Percentiles rank a stretch among this genome's conserved stretches.
Conservation (phyloP, 2,329 filamentous ascomycete species). For the Fusarium zealandicum region DNA sequence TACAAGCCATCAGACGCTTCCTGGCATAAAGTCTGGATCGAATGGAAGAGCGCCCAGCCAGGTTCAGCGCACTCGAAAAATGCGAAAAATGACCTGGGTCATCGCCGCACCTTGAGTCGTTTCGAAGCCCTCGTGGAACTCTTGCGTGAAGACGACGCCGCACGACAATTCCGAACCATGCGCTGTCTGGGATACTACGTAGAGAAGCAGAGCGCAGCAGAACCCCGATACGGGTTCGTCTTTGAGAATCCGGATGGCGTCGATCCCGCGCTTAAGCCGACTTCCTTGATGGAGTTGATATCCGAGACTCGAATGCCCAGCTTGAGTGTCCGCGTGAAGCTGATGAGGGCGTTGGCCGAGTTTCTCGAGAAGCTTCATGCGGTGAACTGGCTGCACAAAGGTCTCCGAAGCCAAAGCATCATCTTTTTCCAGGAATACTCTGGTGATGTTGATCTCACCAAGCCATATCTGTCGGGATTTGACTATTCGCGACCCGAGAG, state of each 20-base stretch:
- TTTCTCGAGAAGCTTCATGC: conserved; percentile 1
- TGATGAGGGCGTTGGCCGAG: background rate
- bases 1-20: conserved; percentile 1
- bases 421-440: background rate
- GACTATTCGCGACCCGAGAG: conserved; percentile 2
- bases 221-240: background rate
- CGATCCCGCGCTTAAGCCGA: background rate
- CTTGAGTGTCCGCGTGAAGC: background rate
- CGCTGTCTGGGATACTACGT: background rate
- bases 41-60: background rate
- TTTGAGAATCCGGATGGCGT: background rate
- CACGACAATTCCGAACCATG: background rate
- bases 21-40: conserved; percentile 2
- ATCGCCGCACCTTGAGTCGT: background rate
- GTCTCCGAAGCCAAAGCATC: conserved; percentile 1
- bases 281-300: background rate
- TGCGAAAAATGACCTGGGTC: background rate
- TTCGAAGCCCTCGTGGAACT: conserved; percentile 1
- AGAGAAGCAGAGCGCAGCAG: background rate
- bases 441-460: background rate
- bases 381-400: conserved; percentile 7
- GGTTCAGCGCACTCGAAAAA: background rate
- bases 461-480: conserved; percentile 2
- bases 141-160: background rate
- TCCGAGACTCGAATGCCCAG: background rate